Conservation (phyloP, 352 stramenopile genomes). For the Phytophthora ramorum region DNA sequence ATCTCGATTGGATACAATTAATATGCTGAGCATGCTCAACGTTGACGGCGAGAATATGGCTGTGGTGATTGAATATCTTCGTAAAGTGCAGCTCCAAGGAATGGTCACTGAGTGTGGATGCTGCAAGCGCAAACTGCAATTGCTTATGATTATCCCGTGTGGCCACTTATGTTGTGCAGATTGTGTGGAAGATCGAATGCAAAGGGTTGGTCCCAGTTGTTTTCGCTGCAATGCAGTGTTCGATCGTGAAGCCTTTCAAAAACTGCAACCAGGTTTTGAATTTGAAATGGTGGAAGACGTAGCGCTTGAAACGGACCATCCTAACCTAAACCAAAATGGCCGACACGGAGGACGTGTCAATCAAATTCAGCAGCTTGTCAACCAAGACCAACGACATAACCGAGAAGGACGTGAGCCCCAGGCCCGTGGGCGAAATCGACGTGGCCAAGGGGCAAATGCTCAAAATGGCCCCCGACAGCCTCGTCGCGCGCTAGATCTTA, state of each 20-base stretch:
- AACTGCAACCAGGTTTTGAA: slow-evolving; percentile 86
- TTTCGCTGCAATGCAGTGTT: slow-evolving; percentile 59
- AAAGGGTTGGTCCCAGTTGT: slow-evolving; percentile 56
- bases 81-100: slow-evolving; percentile 49
- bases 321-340: slow-evolving; percentile 30
- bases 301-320: slow-evolving; percentile 20
- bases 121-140: slow-evolving; percentile 87
- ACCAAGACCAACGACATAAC: slow-evolving; percentile 29
- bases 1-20: slow-evolving; percentile 70
- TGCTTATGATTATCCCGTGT: slow-evolving; percentile 93
- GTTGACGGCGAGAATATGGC: slow-evolving; percentile 57
- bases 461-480: slow-evolving; percentile 30
- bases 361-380: slow-evolving; percentile 38
- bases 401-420: slow-evolving; percentile 12
- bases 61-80: slow-evolving; percentile 58
- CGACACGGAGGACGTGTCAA: slow-evolving; percentile 28
- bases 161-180: slow-evolving; percentile 93
- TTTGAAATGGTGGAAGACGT: slow-evolving; percentile 53
- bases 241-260: slow-evolving; percentile 92
- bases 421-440: slow-evolving; percentile 22
- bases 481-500: slow-evolving; percentile 41
- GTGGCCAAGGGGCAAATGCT: slow-evolving; percentile 26
- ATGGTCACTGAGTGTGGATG: slow-evolving; percentile 71
- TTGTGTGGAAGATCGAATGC: slow-evolving; percentile 87
- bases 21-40: slow-evolving; percentile 45